Evolutionary conservation across 495 filamentous ascomycete species (phyloP).

Genomic region (Hypoxylon fuscum): DNA sequence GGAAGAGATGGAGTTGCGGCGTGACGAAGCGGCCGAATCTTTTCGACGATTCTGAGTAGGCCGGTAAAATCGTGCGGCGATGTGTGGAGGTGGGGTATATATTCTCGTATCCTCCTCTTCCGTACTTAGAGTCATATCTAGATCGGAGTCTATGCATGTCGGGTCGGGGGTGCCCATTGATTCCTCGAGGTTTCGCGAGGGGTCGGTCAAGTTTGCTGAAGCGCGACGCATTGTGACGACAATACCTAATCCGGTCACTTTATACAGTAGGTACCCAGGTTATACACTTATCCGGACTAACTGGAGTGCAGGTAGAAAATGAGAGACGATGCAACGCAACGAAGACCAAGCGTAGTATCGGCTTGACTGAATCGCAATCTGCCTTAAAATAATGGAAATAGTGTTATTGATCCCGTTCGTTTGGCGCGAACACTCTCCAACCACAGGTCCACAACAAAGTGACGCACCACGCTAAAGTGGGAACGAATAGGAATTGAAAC

Average conservation of each 20-base stretch:
- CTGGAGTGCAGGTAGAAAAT: constrained; percentile 27
- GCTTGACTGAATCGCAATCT: constrained; percentile 8
- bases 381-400: too few species aligned
- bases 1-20: constrained; percentile 89
- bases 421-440: constrained; percentile 22
- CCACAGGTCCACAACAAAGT: constrained; percentile 35
- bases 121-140: constrained; percentile 46
- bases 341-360: too few species aligned
- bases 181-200: constrained; percentile 56
- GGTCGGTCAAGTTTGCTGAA: constrained; percentile 55
- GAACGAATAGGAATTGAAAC: constrained; percentile 31
- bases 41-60: constrained; percentile 75
- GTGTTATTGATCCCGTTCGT: constrained; percentile 25
- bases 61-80: constrained; percentile 86
- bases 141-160: constrained; percentile 44
- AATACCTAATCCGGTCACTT: too few species aligned
- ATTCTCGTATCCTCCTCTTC: constrained; percentile 55
- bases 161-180: constrained; percentile 50
- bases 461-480: constrained; percentile 32
- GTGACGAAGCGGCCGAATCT: constrained; percentile 85
- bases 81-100: constrained; percentile 77
- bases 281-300: constrained; percentile 14
- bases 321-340: constrained; percentile 5
- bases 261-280: too few species aligned
- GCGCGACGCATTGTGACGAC: constrained; percentile 53